Evolutionary conservation across 139 green algal species (phyloP).

Genomic region (Chlamydomonas sp.): DNA sequence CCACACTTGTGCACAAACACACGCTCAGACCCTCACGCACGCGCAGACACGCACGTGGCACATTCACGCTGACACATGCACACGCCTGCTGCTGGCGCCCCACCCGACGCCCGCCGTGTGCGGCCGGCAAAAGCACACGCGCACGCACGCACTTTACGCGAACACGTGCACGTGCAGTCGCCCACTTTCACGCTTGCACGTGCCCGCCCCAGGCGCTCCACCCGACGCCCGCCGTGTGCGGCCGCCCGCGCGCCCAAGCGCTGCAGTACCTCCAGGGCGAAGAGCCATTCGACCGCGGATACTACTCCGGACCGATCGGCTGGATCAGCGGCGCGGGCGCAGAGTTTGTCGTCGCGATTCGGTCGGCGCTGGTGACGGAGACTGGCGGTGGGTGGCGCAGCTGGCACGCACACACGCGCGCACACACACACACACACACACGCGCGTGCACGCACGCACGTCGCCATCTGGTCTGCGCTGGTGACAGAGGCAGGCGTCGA

Average conservation of each 20-base stretch:
- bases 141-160: too few relatives aligned
- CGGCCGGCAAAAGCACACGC: too few relatives aligned
- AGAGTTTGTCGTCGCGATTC: constrained; percentile 96
- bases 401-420: neutral
- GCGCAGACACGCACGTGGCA: too few relatives aligned
- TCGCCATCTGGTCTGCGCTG: neutral
- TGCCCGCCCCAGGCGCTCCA: constrained; percentile 71
- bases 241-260: constrained; percentile 46
- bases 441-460: too few relatives aligned
- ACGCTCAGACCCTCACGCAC: too few relatives aligned
- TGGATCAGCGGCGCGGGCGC: constrained; percentile 72
- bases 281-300: constrained; percentile 93
- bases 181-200: too few relatives aligned
- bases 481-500: neutral
- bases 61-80: too few relatives aligned
- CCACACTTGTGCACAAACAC: too few relatives aligned
- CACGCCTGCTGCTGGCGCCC: constrained; percentile 57
- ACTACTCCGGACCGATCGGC: constrained; percentile 92
- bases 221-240: constrained; percentile 89
- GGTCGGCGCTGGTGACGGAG: constrained; percentile 84
- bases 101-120: constrained; percentile 91
- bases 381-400: too few relatives aligned
- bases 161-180: too few relatives aligned
- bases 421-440: neutral
- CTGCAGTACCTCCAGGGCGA: constrained; percentile 36